Evolutionary conservation across 306 rosid species (phyloP), one percentile per base, ranked within the genome.

Genomic region (Malus domestica): DNA sequence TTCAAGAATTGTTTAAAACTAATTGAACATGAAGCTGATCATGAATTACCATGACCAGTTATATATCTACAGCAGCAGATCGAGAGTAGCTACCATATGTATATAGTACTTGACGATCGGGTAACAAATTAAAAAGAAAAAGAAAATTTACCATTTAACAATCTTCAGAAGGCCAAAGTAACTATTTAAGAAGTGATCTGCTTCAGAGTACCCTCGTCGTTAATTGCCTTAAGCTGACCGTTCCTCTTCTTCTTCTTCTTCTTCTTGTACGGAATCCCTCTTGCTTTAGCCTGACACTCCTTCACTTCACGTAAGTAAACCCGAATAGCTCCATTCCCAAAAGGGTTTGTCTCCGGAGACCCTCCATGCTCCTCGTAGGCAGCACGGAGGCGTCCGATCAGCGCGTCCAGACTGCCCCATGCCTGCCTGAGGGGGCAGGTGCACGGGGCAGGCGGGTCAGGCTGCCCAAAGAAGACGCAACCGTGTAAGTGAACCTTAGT

Each of bases 321-420:
- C 19, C 98, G 87, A 76, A 93, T 91, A 15, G 97, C 86, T 69
- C 91, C 96, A 25, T 87, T 90, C 1, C 97, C 97, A 4, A 93
- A 93, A 25, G 98, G 98, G 78, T 93, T 93, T 1, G 76, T 77
- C 76, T 91, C 96, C 2, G 89, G 87, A 0, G 96, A 88, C 0
- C 97, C 98, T 0, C 96, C 98, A 33, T 91, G 91, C 73, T 93
- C 98, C 58, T 93, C 98, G 6, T 87, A 93, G 1, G 98, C 98
- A 0, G 98, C 98, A 20, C 98, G 77, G 1, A 93, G 93, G 19
- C 98, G 83, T 5, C 98, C 98, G 77, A 93, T 93, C 67, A 91
- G 90, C 1, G 98, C 96, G 22, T 93, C 98, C 0, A 93, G 96
- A 74, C 97, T 93, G 6, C 98, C 98, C 98, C 98, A 93, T 1